Evolutionary conservation across 805 yeast species (phyloP).

Genomic region (Yarrowia deformans): DNA sequence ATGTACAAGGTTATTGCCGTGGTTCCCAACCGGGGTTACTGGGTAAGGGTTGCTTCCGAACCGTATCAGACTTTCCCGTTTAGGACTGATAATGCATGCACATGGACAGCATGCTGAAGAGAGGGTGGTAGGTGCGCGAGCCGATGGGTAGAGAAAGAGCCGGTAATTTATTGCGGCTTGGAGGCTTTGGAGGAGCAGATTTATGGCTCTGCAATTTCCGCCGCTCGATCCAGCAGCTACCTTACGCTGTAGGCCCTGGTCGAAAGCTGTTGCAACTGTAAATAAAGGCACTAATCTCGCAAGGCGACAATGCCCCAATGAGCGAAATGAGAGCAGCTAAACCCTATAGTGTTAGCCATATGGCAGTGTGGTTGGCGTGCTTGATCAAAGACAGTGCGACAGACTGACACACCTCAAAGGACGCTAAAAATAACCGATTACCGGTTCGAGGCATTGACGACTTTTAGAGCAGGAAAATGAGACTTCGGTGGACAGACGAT

Average conservation of each 20-base stretch:
- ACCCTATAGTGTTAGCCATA: constrained; percentile 1
- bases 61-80: constrained; percentile 36
- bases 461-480: constrained; percentile 12
- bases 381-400: neutral
- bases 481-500: neutral
- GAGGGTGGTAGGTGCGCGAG: constrained; percentile 14
- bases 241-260: neutral
- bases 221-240: neutral
- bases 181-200: neutral
- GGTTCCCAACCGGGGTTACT: constrained; percentile 28
- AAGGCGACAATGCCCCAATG: constrained; percentile 32
- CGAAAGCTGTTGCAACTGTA: constrained; percentile 5
- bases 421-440: constrained; percentile 9
- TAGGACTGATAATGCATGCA: constrained; percentile 39
- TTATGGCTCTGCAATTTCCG: neutral
- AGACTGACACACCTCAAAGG: neutral
- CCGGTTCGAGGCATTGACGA: neutral
- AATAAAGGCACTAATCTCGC: constrained; percentile 28
- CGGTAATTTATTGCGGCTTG: neutral
- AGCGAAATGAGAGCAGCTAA: constrained; percentile 34
- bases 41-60: constrained; percentile 38
- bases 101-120: constrained; percentile 20
- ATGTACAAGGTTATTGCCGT: constrained; percentile 38
- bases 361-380: constrained; percentile 5
- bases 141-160: neutral